Evolutionary conservation across 1,139 yeast species (phyloP), one percentile per base, ranked within the genome.

Genomic region (Suhomyces bribrorum): DNA sequence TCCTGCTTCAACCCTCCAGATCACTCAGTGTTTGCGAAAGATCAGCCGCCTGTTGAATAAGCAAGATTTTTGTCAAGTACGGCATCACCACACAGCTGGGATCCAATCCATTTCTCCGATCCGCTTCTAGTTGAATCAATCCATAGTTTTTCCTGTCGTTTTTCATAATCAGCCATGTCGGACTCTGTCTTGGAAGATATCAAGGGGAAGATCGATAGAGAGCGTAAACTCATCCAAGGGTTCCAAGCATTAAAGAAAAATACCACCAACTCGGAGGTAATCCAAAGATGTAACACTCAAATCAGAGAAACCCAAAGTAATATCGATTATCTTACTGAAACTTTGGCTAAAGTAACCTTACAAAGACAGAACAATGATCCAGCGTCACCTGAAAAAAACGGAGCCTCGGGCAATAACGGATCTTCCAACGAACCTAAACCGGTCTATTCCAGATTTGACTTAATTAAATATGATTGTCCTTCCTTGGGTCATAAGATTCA

Each of bases 401-500:
- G 45, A 3, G 37, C 36, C 24, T 17, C 40, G 6, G n/a, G 29
- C 17, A n/a, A 31, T 7, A 14, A 18, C 18, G 14, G 15, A 3
- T 14, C 26, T 5, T 22, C 54, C 11, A 59, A 64, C 33, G 35
- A 25, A 1, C 32, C 39, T 9, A 25, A 31, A 14, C 81, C 82
- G 1, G 53, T 69, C 11, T 79, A 77, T 54, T 78, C 90, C 0
- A 71, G 87, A 26, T 67, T 90, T 52, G 98, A 92, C 59, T 69
- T 92, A 44, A 77, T 88, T 59, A 89, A 89, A 53, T 89, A 88
- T 57, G 97, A 92, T 53, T 87, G 96, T 51, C 96, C 97, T 1
- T 86, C 95, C 1, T 69, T 92, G 52, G 96, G 97, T n/a, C 96
- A 92, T 54, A 79, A 94, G 48, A 92, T 92, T 54, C 96, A 88